Evolutionary conservation across 192 early-diverging fungal species (phyloP), one percentile per base, ranked within the genome.

Genomic region (Phlyctochytrium arcticum): DNA sequence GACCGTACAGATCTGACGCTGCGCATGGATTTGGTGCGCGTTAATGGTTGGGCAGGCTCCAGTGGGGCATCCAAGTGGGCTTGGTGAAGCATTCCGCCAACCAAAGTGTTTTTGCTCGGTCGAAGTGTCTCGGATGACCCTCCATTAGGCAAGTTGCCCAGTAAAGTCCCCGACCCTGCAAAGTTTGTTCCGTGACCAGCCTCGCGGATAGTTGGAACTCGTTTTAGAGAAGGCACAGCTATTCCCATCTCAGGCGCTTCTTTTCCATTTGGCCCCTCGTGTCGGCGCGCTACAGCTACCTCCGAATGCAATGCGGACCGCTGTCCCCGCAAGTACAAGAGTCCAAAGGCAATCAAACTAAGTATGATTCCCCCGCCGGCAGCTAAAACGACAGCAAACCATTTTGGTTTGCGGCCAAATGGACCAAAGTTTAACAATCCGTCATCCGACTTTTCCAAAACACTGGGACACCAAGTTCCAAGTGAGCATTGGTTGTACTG

Each of bases 311-410:
- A 12, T 6, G 5, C 23, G 4, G 36, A 51, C 35, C 33, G 29
- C 24, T 57, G 54, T n/a, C 33, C 44, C 26, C 64, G 64, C 9
- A 48, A 10, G 10, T 15, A 26, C 5, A 66, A 5, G 2, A 37
- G 10, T 2, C 15, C 26, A 21, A 57, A 66, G 4, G 30, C 36
- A n/a, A 55, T 26, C 12, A 44, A 29, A 34, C 31, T 54, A 8
- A 66, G 15, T 15, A 31, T 24, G 0, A 57, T 6, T 5, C 64
- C 64, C 15, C 64, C 64, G 1, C 29, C 37, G 19, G 37, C 64
- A 8, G 64, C 64, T 0, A 66, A 32, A 1, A 66, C 54, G 35
- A 66, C 33, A n/a, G 64, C 64, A 44, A 66, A 66, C 64, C 64
- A 66, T 31, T 44, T 42, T 15, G 64, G 64, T 15, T 36, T 51